Evolutionary conservation across 129 eudicot species (phyloP).

Genomic region (Lactuca saligna): DNA sequence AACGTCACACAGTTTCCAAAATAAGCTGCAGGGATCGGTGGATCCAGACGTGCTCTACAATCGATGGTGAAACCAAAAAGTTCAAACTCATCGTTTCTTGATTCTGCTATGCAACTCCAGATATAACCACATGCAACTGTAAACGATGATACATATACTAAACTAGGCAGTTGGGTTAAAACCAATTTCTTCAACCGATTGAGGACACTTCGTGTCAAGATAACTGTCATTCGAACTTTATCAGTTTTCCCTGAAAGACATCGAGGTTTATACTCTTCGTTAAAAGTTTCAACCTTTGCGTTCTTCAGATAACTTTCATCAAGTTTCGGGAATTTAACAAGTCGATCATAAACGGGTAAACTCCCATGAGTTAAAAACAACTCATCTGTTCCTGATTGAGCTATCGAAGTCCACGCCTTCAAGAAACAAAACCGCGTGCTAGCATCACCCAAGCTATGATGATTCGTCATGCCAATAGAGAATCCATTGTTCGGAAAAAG

Average conservation of each 20-base stretch:
- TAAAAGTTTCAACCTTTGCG: neutral
- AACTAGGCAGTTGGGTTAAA: too few relatives aligned
- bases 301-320: neutral
- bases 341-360: neutral
- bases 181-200: too few relatives aligned
- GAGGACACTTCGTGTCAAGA: neutral
- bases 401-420: neutral
- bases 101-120: constrained; percentile 33
- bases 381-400: neutral
- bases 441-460: too few relatives aligned
- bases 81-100: constrained; percentile 11
- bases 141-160: too few relatives aligned
- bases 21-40: constrained; percentile 14
- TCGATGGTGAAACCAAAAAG: constrained; percentile 8
- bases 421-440: too few relatives aligned
- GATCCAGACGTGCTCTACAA: constrained; percentile 14
- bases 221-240: neutral
- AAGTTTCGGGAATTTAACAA: neutral
- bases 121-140: neutral
- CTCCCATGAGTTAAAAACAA: neutral
- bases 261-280: neutral
- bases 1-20: constrained; percentile 16
- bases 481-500: too few relatives aligned
- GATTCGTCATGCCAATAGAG: too few relatives aligned
- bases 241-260: neutral